Base-by-base conservation (phyloP, 1,284 basidiomycete genomes). In the Hypsizygus ulmarius region DNA sequence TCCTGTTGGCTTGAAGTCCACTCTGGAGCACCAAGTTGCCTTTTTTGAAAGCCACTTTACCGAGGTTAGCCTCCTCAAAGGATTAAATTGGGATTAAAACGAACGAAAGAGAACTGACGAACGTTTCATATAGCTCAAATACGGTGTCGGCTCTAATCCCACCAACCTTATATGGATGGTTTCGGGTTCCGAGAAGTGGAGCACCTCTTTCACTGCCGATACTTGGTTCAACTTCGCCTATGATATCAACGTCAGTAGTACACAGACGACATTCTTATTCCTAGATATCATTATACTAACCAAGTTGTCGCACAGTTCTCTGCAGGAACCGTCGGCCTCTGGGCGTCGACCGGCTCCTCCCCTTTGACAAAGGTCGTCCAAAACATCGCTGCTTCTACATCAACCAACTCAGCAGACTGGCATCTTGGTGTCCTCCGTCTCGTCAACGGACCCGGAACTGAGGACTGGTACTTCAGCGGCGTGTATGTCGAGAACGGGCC, bases 1-100 rank as follows among this genome's bases (percentile, higher is more conserved):
- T 44, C 28, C 19, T 25, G 3, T 21, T 8, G 49, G 25, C 32
- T n/a, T 27, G 15, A 52, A 78, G 75, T 66, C 73, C 12, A 70
- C 74, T 5, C 62, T 75, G 16, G 79, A 84, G 59, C 80, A 84
- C 55, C 81, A 84, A 62, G 75, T 75, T 39, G 62, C 62, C 50
- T 83, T 84, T 73, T 84, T 83, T 57, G 81, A 83, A 63, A 80
- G 77, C 39, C 81, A 82, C 61, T 84, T 82, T 64, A 83, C 80
- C 3, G 81, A 81, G 68, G 75, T 74, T 47, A 41, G 59, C 37
- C 30, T 38, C n/a, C 14, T 15, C n/a, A 21, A 27, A 15, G 28
- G 29, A 27, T n/a, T n/a, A 33, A 36, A 12, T n/a, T 0, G 12
- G 12, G 11, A 21, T n/a, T n/a, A n/a, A n/a, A n/a, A n/a, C n/a